A percentile compares a stretch with the other conserved stretches of the same genome.
These are phyloP conservation scores for Neurospora intermedia DNA, from an alignment of 495 filamentous ascomycete genomes.

Conservation along the genomic window DNA sequence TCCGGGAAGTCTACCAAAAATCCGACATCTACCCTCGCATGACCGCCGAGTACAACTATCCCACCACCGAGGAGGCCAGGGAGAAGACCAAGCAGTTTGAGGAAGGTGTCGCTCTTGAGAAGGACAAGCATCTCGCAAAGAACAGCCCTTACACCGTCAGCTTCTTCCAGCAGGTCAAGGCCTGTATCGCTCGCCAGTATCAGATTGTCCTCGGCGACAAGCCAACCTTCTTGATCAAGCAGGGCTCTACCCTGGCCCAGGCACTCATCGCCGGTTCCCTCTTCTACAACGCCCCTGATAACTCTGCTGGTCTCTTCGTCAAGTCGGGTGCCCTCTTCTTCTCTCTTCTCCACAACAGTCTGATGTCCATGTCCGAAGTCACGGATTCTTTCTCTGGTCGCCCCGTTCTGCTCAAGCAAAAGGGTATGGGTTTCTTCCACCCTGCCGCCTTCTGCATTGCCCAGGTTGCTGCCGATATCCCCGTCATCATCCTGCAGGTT, in stretches of 20 bases:
- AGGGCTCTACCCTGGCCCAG: conserved; percentile 45
- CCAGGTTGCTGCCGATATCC: conserved; percentile 67
- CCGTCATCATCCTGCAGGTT: conserved; percentile 61
- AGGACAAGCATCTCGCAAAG: conserved; percentile 27
- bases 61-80: conserved; percentile 30
- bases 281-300: conserved; percentile 60
- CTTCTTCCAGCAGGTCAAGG: conserved; percentile 45
- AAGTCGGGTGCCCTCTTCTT: conserved; percentile 55
- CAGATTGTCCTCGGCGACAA: conserved; percentile 53
- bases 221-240: conserved; percentile 47
- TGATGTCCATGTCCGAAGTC: conserved; percentile 70
- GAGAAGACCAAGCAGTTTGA: conserved; percentile 39
- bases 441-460: conserved; percentile 70
- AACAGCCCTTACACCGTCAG: conserved; percentile 43
- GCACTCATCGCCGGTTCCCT: conserved; percentile 65
- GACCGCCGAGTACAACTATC: conserved; percentile 41
- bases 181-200: conserved; percentile 42
- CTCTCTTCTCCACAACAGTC: conserved; percentile 66
- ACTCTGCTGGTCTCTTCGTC: conserved; percentile 41
- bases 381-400: conserved; percentile 57
- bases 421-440: conserved; percentile 70
- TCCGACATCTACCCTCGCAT: conserved; percentile 26
- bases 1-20: conserved; percentile 31
- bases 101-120: conserved; percentile 35
- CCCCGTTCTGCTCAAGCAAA: conserved; percentile 74